phyloP scores from a whole-genome alignment of 441 rosid species.

The Manihot esculenta region DNA sequence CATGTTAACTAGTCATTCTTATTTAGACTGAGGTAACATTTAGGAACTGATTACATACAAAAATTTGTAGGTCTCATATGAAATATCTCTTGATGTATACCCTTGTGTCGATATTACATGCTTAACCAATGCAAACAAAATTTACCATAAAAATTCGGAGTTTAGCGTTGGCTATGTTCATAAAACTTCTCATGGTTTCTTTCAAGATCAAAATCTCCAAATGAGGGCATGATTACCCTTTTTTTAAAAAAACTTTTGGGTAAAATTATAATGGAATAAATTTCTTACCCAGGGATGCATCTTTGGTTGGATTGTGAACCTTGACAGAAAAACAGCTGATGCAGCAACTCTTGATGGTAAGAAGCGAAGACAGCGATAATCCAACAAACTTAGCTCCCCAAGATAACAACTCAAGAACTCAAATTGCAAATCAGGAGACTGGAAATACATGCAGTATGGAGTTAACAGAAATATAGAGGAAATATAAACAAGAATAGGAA shows the following conservation, averaged over 20 bases:
- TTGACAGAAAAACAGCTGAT: slow-evolving; percentile 54
- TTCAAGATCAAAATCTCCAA: neutral
- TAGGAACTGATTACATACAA: too few relatives aligned
- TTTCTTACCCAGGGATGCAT: slow-evolving; percentile 71
- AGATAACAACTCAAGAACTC: slow-evolving; percentile 74
- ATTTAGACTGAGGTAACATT: too few relatives aligned
- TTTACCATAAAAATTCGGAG: neutral
- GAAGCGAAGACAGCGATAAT: slow-evolving; percentile 50
- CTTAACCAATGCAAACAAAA: neutral
- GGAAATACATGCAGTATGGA: slow-evolving; percentile 17
- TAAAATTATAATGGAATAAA: neutral
- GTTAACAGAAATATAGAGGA: slow-evolving; percentile 6
- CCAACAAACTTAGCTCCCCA: slow-evolving; percentile 64
- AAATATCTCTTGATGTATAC: too few relatives aligned
- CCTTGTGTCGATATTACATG: neutral
- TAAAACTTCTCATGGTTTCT: neutral
- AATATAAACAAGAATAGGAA: slow-evolving; percentile 9
- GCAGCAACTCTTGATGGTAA: slow-evolving; percentile 75
- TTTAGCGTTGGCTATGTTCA: neutral
- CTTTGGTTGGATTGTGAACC: slow-evolving; percentile 51
- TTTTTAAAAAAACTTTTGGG: too few relatives aligned
- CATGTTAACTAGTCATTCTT: neutral
- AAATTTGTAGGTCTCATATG: too few relatives aligned
- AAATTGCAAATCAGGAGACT: slow-evolving; percentile 48
- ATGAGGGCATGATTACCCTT: too few relatives aligned